Conservation (phyloP, 139 green algal species). For the Penium margaritaceum region DNA sequence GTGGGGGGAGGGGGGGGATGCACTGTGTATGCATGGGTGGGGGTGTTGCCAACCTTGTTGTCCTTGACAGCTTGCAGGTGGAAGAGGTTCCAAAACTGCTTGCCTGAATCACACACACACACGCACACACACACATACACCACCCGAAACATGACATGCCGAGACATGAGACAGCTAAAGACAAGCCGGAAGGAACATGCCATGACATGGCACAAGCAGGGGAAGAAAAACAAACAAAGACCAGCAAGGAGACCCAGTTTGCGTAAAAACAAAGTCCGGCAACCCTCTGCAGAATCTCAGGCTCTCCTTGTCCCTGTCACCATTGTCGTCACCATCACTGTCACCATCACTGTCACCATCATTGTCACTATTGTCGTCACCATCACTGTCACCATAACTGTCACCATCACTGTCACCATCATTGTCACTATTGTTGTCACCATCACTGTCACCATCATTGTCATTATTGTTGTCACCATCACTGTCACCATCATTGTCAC, state of each 20-base stretch:
- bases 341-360: too few relatives aligned
- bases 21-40: neutral
- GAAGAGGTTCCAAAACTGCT: constrained; percentile 95
- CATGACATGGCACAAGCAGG: neutral
- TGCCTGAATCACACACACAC: constrained; percentile 44
- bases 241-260: neutral
- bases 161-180: neutral
- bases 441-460: too few relatives aligned
- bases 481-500: too few relatives aligned
- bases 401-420: too few relatives aligned
- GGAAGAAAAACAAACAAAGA: neutral
- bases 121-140: too few relatives aligned
- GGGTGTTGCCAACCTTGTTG: constrained; percentile 19
- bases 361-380: too few relatives aligned
- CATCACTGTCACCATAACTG: too few relatives aligned
- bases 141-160: neutral
- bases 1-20: neutral
- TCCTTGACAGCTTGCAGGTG: constrained; percentile 78
- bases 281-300: too few relatives aligned
- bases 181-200: neutral
- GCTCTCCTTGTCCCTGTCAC: too few relatives aligned
- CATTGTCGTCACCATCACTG: too few relatives aligned
- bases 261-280: neutral
- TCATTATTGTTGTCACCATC: too few relatives aligned
- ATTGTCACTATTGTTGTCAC: too few relatives aligned